Conservation (phyloP, 2,329 filamentous ascomycete species). For the Colletotrichum spaethianum region DNA sequence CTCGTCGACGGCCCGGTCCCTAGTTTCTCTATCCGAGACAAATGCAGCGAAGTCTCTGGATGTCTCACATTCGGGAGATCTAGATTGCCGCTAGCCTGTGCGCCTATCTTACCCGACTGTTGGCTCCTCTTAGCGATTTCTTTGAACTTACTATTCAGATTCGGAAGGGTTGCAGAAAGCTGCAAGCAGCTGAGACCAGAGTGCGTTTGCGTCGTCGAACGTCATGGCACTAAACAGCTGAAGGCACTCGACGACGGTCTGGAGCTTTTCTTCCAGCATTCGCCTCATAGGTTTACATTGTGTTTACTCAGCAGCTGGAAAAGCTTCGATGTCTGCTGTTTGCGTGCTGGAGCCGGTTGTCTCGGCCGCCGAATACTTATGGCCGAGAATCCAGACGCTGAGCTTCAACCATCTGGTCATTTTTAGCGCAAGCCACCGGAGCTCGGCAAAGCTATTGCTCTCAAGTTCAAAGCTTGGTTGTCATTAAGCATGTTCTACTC, state of each 20-base stretch:
- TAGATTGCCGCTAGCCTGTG: background rate
- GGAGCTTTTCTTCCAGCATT: background rate
- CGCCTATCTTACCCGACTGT: background rate
- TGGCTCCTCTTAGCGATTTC: no score
- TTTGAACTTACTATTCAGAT: background rate
- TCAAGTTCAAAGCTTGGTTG: no score
- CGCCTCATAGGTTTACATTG: background rate
- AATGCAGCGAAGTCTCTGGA: background rate
- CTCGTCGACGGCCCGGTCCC: background rate
- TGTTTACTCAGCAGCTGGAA: background rate
- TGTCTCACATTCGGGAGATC: background rate
- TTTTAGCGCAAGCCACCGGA: background rate
- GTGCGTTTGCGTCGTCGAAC: background rate
- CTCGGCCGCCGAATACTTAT: background rate
- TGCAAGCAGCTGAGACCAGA: background rate
- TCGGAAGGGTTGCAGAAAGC: background rate
- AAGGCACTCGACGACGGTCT: background rate
- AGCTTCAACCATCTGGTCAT: background rate
- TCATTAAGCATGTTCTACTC: background rate
- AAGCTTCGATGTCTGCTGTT: background rate
- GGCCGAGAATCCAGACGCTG: background rate
- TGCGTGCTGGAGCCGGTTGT: background rate
- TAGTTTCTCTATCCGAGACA: background rate
- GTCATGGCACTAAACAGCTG: background rate
- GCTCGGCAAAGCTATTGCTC: background rate